Percentiles rank a stretch among this genome's conserved stretches.
Evolutionary conservation across 257 asterid genomes (phyloP).

Genomic region (Nicotiana tabacum): DNA sequence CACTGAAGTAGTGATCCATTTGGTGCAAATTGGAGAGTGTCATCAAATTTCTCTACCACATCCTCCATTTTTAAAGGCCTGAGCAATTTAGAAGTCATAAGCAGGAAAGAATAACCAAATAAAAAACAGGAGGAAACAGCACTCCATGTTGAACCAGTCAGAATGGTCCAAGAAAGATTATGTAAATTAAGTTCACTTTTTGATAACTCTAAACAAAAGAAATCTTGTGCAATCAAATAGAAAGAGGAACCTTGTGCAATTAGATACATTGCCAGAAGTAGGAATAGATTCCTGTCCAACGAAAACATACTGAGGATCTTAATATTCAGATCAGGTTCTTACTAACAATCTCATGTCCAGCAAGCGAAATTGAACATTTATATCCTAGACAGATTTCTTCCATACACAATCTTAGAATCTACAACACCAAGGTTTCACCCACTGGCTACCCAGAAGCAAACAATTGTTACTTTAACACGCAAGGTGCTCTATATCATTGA

Average conservation of each 20-base stretch:
- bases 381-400: background rate
- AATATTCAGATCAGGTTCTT: background rate
- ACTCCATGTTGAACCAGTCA: background rate
- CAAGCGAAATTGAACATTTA: background rate
- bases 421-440: background rate
- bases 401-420: background rate
- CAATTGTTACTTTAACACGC: background rate
- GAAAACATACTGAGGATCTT: background rate
- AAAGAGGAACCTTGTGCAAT: background rate
- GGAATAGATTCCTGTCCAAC: background rate
- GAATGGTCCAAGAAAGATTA: background rate
- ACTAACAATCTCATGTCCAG: background rate
- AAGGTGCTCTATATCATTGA: background rate
- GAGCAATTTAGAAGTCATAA: background rate
- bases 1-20: conserved; percentile 40
- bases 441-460: background rate
- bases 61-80: background rate
- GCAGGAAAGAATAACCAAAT: background rate
- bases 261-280: background rate
- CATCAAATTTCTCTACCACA: conserved; percentile 18
- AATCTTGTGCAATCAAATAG: background rate
- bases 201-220: background rate
- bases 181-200: background rate
- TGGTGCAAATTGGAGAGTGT: conserved; percentile 8
- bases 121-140: background rate